These are phyloP conservation scores for Aureobasidium sp. DNA, from an alignment of 2,329 filamentous ascomycete species.

Conservation along the genomic window DNA sequence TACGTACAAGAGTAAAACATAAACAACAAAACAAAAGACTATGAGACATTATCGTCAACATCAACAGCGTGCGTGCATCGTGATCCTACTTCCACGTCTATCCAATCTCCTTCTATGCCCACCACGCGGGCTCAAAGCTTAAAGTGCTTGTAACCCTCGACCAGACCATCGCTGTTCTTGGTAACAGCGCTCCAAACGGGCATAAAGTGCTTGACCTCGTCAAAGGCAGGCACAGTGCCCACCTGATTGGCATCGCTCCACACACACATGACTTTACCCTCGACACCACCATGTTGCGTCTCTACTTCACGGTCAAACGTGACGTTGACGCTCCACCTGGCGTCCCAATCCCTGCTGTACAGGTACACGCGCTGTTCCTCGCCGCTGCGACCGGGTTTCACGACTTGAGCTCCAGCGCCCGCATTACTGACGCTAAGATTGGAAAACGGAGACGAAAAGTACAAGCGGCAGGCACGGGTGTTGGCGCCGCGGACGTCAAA, in stretches of 20 bases:
- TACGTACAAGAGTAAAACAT: not conserved
- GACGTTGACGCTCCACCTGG: conserved; percentile 59
- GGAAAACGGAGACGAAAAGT: conserved; percentile 61
- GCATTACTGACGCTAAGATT: conserved; percentile 56
- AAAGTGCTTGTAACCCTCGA: conserved; percentile 71
- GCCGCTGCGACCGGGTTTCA: conserved; percentile 23
- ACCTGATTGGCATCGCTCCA: conserved; percentile 79
- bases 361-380: conserved; percentile 65
- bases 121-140: conserved; percentile 21
- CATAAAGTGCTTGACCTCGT: conserved; percentile 68
- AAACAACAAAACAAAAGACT: not conserved
- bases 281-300: conserved; percentile 38
- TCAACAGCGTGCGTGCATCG: conserved; percentile 2
- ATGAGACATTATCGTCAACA: conserved; percentile 12
- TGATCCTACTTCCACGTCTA: not conserved
- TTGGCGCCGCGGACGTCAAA: conserved; percentile 65
- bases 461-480: conserved; percentile 69
- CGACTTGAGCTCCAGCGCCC: conserved; percentile 45
- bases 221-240: conserved; percentile 71
- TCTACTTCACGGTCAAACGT: conserved; percentile 14
- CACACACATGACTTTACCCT: conserved; percentile 65
- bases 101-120: not conserved
- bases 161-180: conserved; percentile 70
- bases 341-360: conserved; percentile 75
- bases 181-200: conserved; percentile 74